Base-by-base conservation (phyloP, 495 filamentous ascomycete genomes). In the Amniculicola lignicola region DNA sequence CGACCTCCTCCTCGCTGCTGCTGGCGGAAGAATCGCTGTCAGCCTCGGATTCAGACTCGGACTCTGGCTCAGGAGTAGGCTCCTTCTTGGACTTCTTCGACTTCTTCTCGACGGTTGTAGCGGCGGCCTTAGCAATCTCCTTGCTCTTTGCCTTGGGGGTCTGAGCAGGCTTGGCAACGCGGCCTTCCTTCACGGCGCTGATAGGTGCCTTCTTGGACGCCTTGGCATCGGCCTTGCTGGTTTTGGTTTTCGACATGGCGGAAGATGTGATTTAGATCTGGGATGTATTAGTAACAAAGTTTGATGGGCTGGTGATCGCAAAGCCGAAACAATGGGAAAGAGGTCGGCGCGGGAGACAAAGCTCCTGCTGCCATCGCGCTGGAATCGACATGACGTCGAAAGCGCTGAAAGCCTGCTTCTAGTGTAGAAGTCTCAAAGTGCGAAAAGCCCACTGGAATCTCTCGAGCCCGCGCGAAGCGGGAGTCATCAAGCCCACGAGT, bases 71-170 rank as follows among this genome's bases (percentile, higher is more conserved):
- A 35, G 70, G 77, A 66, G 59, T 72, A 46, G 77, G 69, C 58
- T 63, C 70, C 72, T 79, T 78, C 74, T 79, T 81, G 46, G 68
- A 63, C 66, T 75, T 77, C 68, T 79, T 79, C 40, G 67, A 47
- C 61, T 69, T 71, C 65, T 75, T 71, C 64, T 12, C 10, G 10
- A 78, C 54, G 43, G 51, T 61, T 10, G 47, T 59, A 14, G 67
- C 67, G 18, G 66, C 61, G 21, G 71, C 69, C 62, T 75, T 77
- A 18, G 71, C 70, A 14, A 73, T 58, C 21, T 72, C 72, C 55
- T 75, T 76, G 24, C 62, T 65, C 66, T 76, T 74, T 15, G 66
- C 61, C 47, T 63, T 64, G 27, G 69, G 59, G 12, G 66, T 56
- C 51, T 72, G 62, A 42, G 57, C 62, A 1, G 72, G 42, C 57